Base-by-base conservation (phyloP, 176 grass and related monocot genomes). In the Aegilops speltoides region DNA sequence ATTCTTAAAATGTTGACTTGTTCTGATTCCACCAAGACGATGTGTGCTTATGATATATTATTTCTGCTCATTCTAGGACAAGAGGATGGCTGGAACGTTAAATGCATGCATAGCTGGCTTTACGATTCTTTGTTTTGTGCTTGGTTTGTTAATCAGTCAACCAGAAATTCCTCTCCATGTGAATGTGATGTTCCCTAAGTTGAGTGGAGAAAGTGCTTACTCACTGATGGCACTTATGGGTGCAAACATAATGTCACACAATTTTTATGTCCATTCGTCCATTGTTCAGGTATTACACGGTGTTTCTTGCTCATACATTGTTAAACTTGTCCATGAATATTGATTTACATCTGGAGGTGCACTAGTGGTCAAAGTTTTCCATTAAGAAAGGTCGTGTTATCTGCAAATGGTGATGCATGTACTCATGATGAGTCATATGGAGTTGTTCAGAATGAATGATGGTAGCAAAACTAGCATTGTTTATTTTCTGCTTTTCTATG, bases 201-300 rank as follows among this genome's bases (percentile, higher is more conserved):
- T 98, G 38, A 95, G 89, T 81, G 93, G 89, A 36, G 96, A 98
- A 87, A 95, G 74, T 46, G 89, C 91, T 82, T 98, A 95, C 77
- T 93, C 91, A 17, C 70, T 98, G 46, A 98, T 95, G 93, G 93
- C 91, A 33, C 89, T 98, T 88, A 86, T 98, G 76, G 96, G 96
- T 2, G 22, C 89, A 68, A 98, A 98, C 61, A 22, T 98, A 86
- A 93, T 98, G 89, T 91, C 26, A 4, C 93, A 98, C 86, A 98
- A 92, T 57, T 89, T 98, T 74, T 98, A 98, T 75, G 81, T 87
- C 22, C 93, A 95, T 64, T 98, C 96, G 17, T 89, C 91, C 72
- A 65, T 93, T 87, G 96, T 98, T 38, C 88, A 92, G 81, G 93
- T 91, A 86, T 83, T 36, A 48, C 2, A 3, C 41, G 2, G 41